Evolutionary conservation across 176 grass and related monocot genomes (phyloP).

Genomic region (Juncus inflexus): DNA sequence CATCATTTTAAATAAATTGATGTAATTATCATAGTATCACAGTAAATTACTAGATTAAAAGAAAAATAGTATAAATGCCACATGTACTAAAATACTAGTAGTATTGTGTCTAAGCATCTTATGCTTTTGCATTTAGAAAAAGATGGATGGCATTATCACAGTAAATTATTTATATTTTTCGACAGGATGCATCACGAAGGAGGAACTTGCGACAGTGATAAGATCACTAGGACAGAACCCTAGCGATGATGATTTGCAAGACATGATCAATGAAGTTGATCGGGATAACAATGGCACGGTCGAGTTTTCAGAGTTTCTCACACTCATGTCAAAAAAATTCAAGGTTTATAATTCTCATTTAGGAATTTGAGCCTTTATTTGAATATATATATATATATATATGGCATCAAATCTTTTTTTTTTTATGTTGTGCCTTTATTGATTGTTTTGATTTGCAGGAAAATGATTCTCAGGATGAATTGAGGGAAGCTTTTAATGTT

Average conservation of each 20-base stretch:
- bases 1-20: too few relatives aligned
- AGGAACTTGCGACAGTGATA: slow-evolving; percentile 36
- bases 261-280: slow-evolving; percentile 47
- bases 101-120: too few relatives aligned
- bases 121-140: too few relatives aligned
- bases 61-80: too few relatives aligned
- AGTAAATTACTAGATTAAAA: too few relatives aligned
- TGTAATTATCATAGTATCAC: too few relatives aligned
- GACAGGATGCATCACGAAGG: slow-evolving; percentile 37
- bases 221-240: slow-evolving; percentile 25
- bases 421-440: too few relatives aligned
- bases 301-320: slow-evolving; percentile 12
- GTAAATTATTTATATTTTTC: background rate
- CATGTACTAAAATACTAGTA: too few relatives aligned
- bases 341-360: background rate
- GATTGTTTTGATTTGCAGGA: background rate
- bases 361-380: too few relatives aligned
- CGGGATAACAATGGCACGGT: slow-evolving; percentile 28
- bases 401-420: too few relatives aligned
- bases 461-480: slow-evolving; percentile 12
- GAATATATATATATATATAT: too few relatives aligned
- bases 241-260: slow-evolving; percentile 34
- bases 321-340: slow-evolving; percentile 22
- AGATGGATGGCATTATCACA: too few relatives aligned
- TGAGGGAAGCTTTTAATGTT: slow-evolving; percentile 22